A percentile compares a stretch with the other conserved stretches of the same genome.
Evolutionary conservation across 345 rosid genomes (phyloP).

Genomic region (Rhodomyrtus tomentosa): DNA sequence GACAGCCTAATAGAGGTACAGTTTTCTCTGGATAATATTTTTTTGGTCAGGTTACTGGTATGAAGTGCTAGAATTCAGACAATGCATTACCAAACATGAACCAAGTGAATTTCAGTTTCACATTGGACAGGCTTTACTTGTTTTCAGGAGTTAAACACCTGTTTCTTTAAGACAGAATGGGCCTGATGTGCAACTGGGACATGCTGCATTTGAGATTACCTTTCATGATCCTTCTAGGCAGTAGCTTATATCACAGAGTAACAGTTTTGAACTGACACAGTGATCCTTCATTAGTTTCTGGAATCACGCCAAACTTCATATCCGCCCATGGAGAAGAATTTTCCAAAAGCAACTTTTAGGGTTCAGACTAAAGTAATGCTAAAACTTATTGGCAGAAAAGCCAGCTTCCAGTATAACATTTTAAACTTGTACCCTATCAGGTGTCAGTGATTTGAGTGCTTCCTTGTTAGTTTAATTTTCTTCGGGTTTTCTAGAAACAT

Average conservation of each 20-base stretch:
- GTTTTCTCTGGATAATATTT: slow-evolving; percentile 1
- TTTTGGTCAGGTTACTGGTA: not conserved
- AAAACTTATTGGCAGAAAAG: not conserved
- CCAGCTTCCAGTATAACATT: not conserved
- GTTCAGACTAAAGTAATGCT: not conserved
- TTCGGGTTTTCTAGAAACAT: not conserved
- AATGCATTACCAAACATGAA: not conserved
- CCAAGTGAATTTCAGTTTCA: not conserved
- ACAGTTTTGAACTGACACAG: not conserved
- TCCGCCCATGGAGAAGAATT: not conserved
- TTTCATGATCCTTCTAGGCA: not conserved
- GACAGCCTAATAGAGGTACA: slow-evolving; percentile 83
- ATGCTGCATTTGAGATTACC: not conserved
- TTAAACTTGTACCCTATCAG: not conserved
- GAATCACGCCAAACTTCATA: not conserved
- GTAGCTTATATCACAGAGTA: not conserved
- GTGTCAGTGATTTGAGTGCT: not conserved
- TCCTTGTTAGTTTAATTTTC: not conserved
- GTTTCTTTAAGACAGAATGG: not conserved
- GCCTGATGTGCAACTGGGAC: not conserved
- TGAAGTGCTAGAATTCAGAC: not conserved
- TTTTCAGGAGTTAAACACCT: not conserved
- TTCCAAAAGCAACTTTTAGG: not conserved
- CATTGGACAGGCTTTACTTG: not conserved
- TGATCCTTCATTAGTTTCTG: not conserved